Evolutionary conservation across 1,284 basidiomycete genomes (phyloP).

Genomic region (Cutaneotrichosporon dermatis): DNA sequence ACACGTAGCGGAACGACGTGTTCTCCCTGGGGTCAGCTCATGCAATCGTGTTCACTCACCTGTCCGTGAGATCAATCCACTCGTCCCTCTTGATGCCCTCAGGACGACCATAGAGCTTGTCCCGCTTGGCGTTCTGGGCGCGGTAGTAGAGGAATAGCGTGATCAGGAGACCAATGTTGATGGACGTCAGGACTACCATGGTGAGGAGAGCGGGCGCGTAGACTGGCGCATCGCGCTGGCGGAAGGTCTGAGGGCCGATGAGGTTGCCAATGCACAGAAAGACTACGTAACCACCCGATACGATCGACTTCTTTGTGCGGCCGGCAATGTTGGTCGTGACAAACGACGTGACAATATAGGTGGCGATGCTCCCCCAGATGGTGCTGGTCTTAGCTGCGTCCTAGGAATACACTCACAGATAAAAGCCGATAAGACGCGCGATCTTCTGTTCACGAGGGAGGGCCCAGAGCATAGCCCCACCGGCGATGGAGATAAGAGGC

Average conservation of each 20-base stretch:
- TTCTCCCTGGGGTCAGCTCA: no score
- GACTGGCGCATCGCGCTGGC: background rate
- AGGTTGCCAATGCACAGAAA: conserved; percentile 12
- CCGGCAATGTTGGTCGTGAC: conserved; percentile 15
- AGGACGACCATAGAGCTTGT: background rate
- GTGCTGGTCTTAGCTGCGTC: background rate
- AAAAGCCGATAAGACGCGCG: background rate
- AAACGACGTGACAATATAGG: background rate
- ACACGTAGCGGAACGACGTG: no score
- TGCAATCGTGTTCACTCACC: background rate
- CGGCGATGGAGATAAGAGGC: conserved; percentile 13
- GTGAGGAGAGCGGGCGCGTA: conserved; percentile 5
- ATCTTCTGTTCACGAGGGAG: background rate
- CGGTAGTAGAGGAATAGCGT: background rate
- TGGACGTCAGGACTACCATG: background rate
- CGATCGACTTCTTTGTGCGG: conserved; percentile 24
- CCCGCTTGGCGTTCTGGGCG: background rate
- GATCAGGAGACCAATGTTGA: background rate
- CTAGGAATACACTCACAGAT: background rate
- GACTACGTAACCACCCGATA: conserved; percentile 12
- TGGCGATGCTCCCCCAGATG: background rate
- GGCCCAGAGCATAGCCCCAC: conserved; percentile 20
- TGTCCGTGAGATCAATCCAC: background rate
- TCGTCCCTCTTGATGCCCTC: background rate
- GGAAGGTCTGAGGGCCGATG: conserved; percentile 15